A percentile compares a stretch with the other conserved stretches of the same genome.
Conservation (phyloP, 805 yeast species). For the Ogataea siamensis region DNA sequence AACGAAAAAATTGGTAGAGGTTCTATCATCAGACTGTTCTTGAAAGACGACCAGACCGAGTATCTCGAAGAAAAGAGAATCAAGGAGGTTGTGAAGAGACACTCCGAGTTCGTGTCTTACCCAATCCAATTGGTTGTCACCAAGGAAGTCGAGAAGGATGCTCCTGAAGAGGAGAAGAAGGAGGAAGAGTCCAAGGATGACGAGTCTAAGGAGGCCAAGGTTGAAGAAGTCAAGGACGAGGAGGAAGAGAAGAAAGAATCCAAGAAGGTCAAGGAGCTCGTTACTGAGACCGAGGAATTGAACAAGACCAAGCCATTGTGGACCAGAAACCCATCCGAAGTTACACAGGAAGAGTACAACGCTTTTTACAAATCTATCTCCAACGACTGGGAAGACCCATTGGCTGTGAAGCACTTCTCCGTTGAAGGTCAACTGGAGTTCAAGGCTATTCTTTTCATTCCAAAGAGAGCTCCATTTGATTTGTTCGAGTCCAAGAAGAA, state of each 20-base stretch:
- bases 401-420: slow-evolving; percentile 98
- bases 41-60: slow-evolving; percentile 98
- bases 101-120: slow-evolving; percentile 98
- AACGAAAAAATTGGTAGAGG: slow-evolving; percentile 93
- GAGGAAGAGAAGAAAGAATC: slow-evolving; percentile 71
- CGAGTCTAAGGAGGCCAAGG: slow-evolving; percentile 76
- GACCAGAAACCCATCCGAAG: slow-evolving; percentile 98
- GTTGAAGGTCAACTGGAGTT: slow-evolving; percentile 99
- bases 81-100: slow-evolving; percentile 98
- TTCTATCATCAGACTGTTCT: slow-evolving; percentile 89
- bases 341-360: slow-evolving; percentile 96
- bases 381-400: slow-evolving; percentile 99
- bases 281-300: slow-evolving; percentile 95
- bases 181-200: slow-evolving; percentile 51
- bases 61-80: slow-evolving; percentile 99
- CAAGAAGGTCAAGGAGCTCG: slow-evolving; percentile 88
- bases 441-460: slow-evolving; percentile 95
- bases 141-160: slow-evolving; percentile 98
- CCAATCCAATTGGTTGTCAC: slow-evolving; percentile 98
- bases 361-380: slow-evolving; percentile 99
- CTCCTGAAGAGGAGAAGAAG: slow-evolving; percentile 73
- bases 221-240: slow-evolving; percentile 66
- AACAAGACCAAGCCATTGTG: slow-evolving; percentile 99
- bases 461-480: slow-evolving; percentile 99
- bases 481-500: slow-evolving; percentile 98